Conservation (phyloP, 1,139 yeast genomes). For the Pichia sorboxylosa region DNA sequence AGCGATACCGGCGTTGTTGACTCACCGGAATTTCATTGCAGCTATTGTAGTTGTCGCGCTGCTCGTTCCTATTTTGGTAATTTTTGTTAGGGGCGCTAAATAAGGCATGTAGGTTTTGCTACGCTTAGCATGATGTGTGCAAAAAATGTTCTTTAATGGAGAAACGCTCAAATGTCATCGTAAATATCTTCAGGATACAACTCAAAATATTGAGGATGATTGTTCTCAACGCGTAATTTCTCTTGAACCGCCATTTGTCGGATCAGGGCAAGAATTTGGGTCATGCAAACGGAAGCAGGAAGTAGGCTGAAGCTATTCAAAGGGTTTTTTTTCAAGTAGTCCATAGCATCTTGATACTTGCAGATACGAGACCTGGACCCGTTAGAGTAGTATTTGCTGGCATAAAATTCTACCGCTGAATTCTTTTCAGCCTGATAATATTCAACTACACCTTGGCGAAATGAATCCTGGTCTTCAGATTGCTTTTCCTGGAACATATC, state of each 20-base stretch:
- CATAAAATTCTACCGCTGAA: conserved; percentile 16
- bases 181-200: conserved; percentile 10
- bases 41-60: too few relatives aligned
- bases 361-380: conserved; percentile 17
- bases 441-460: not conserved
- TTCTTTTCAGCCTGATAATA: not conserved
- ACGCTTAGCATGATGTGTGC: too few relatives aligned
- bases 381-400: conserved; percentile 16
- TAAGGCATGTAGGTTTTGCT: too few relatives aligned
- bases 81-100: too few relatives aligned
- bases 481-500: not conserved
- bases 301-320: conserved; percentile 14
- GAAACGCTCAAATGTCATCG: conserved; percentile 1
- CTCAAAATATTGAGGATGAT: conserved; percentile 11
- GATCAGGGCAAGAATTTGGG: conserved; percentile 19
- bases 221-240: conserved; percentile 2
- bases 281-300: conserved; percentile 7
- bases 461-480: not conserved
- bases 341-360: conserved; percentile 14
- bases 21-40: too few relatives aligned
- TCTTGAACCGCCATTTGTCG: conserved; percentile 21
- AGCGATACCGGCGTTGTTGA: too few relatives aligned
- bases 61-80: too few relatives aligned
- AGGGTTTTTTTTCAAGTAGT: conserved; percentile 15
- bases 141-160: too few relatives aligned